Conservation (phyloP, 2,329 filamentous ascomycete species). For the Aulographum hederae region DNA sequence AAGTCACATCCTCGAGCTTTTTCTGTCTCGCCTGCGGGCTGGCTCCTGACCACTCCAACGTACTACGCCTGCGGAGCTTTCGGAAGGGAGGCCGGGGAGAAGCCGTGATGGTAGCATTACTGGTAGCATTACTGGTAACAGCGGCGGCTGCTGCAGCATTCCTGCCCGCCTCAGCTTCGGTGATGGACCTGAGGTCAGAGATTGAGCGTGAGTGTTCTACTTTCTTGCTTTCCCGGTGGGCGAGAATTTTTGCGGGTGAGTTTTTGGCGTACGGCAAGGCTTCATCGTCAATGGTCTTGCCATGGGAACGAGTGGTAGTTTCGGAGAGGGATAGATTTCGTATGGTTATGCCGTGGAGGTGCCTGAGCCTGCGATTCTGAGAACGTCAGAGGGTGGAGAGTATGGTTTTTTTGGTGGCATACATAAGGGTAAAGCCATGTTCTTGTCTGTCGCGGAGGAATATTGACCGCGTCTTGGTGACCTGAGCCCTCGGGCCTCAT, state of each 20-base stretch:
- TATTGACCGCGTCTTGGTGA: no score
- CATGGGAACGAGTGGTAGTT: slow-evolving; percentile 26
- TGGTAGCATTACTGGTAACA: no score
- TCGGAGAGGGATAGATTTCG: slow-evolving; percentile 63
- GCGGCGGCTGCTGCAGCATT: no score
- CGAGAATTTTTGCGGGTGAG: slow-evolving; percentile 47
- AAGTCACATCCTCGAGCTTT: slow-evolving; percentile 55
- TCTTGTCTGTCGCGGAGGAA: background rate
- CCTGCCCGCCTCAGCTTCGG: background rate
- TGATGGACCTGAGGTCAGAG: background rate
- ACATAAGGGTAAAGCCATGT: no score
- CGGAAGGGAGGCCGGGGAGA: slow-evolving; percentile 6
- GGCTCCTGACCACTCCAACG: slow-evolving; percentile 43
- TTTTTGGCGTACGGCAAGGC: slow-evolving; percentile 48
- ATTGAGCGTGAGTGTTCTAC: slow-evolving; percentile 42
- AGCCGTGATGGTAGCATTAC: no score
- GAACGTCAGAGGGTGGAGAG: background rate
- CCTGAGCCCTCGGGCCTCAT: no score
- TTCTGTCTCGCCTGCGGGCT: slow-evolving; percentile 47
- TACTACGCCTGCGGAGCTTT: slow-evolving; percentile 35
- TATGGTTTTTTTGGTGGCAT: background rate
- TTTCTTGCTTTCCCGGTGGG: slow-evolving; percentile 28
- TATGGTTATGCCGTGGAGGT: slow-evolving; percentile 71
- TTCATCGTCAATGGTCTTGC: slow-evolving; percentile 57
- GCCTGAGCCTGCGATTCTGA: slow-evolving; percentile 72